phyloP scores from a whole-genome alignment of 75 land plant species.

The Sequoia sempervirens region DNA sequence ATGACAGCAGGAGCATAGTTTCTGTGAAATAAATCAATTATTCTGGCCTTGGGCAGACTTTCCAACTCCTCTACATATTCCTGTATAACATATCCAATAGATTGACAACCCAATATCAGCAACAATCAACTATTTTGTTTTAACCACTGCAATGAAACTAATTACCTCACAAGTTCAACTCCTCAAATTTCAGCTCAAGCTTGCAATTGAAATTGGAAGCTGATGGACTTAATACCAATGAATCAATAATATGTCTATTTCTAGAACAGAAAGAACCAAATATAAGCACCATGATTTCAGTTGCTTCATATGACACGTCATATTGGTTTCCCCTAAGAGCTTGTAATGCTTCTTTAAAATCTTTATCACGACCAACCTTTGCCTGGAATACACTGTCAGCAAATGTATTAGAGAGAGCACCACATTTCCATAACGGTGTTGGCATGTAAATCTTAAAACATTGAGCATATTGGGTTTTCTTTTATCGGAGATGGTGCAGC shows the following conservation, averaged over 20 bases:
- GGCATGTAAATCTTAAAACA: neutral
- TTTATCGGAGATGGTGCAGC: neutral
- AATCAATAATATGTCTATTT: neutral
- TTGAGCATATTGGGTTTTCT: neutral
- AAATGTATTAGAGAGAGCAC: neutral
- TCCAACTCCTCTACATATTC: conserved; percentile 14
- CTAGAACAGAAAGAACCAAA: neutral
- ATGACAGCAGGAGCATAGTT: conserved; percentile 36
- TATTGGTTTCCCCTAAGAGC: conserved; percentile 33
- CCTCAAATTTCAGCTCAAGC: too few species aligned
- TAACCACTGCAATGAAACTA: too few species aligned
- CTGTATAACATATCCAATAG: conserved; percentile 4
- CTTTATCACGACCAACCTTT: conserved; percentile 37
- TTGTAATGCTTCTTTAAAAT: conserved; percentile 38
- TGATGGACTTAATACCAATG: conserved; percentile 24
- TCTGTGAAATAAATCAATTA: conserved; percentile 41
- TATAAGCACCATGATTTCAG: conserved; percentile 26
- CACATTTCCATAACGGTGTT: neutral
- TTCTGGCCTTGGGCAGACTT: conserved; percentile 28
- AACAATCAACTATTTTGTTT: neutral
- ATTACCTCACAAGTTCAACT: too few species aligned
- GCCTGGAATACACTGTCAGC: conserved; percentile 28
- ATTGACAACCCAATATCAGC: too few species aligned
- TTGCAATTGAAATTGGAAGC: too few species aligned
- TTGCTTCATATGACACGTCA: conserved; percentile 42